Evolutionary conservation across 2,329 filamentous ascomycete species (phyloP), one percentile per base, ranked within the genome.

Genomic region (Fusarium sp.): DNA sequence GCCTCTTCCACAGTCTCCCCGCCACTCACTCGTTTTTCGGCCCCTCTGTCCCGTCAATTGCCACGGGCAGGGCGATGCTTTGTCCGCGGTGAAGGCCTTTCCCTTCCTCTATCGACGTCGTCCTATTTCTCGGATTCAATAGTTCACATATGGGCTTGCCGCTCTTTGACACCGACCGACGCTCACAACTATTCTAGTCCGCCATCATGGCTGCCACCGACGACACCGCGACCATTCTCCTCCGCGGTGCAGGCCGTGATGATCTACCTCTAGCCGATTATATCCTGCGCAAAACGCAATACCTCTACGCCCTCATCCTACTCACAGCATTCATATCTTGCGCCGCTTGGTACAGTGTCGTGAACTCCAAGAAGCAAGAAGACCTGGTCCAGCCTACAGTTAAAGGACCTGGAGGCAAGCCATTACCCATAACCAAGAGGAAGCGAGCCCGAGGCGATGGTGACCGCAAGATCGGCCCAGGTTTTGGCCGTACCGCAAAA

Each of bases 331-430:
- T 90, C 76, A 82, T 90, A 68, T 72, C 84, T 43, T 81, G 86
- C 61, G 86, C 87, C 49, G 86, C 85, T 38, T 83, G 86, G 69
- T 86, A 89, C 79, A 89, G 87, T 77, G 83, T 90, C 46, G 81
- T 86, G 78, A 86, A 84, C 63, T 85, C 87, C 35, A 85, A 84
- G 73, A 86, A 84, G 60, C 84, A 86, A 64, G 86, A 88, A 42
- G 83, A 86, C 71, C 78, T 85, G 40, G 79, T 85, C 28, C 81
- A 82, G 59, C 88, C 86, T 28, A 85, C 82, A 37, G 82, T 89
- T 73, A 91, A 88, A 60, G 95, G 95, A n/a, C 95, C 95, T 3
- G 95, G 94, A 63, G 96, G 95, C 75, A 95, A 97, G 81, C 94
- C 94, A 38, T 86, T 98, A 60, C 95, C 94, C n/a, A 80, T 86